phyloP scores from a whole-genome alignment of 1,284 basidiomycete genomes.

The Tilletia caries region DNA sequence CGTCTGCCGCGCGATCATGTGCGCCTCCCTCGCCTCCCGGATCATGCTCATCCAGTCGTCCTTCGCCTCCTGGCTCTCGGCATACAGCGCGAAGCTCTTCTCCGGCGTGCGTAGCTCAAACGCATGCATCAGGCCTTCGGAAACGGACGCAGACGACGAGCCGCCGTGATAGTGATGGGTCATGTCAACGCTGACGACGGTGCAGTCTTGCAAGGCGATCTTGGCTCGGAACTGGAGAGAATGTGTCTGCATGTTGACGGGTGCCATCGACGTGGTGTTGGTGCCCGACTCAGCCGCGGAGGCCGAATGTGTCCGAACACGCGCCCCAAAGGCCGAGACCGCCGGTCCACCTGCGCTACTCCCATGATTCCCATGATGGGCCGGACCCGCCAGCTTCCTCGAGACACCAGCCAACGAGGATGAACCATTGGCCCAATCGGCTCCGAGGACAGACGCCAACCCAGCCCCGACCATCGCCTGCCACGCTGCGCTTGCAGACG shows the following conservation, averaged over 20 bases:
- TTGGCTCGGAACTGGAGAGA: slow-evolving; percentile 46
- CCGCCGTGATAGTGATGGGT: background rate
- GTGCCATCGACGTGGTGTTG: background rate
- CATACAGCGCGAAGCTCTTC: slow-evolving; percentile 52
- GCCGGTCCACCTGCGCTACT: too few species aligned
- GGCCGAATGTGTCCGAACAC: background rate
- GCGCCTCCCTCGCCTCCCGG: slow-evolving; percentile 45
- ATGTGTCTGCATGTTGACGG: slow-evolving; percentile 22
- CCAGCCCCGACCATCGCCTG: slow-evolving; percentile 17
- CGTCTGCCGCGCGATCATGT: slow-evolving; percentile 41
- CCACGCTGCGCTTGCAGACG: slow-evolving; percentile 38
- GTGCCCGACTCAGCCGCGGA: background rate
- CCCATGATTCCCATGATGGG: too few species aligned
- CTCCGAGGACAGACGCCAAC: background rate
- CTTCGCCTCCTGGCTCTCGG: slow-evolving; percentile 32
- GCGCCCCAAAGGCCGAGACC: background rate
- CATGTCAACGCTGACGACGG: slow-evolving; percentile 43
- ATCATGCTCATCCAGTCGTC: slow-evolving; percentile 45
- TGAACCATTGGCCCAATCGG: too few species aligned
- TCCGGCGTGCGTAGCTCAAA: slow-evolving; percentile 52
- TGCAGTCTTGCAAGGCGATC: slow-evolving; percentile 46
- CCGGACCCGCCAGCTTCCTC: background rate
- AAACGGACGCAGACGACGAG: too few species aligned
- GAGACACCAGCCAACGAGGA: background rate
- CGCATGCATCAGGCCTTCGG: slow-evolving; percentile 32